These are phyloP conservation scores for Fusarium torreyae DNA, from an alignment of 2,329 filamentous ascomycete species.

Conservation along the genomic window DNA sequence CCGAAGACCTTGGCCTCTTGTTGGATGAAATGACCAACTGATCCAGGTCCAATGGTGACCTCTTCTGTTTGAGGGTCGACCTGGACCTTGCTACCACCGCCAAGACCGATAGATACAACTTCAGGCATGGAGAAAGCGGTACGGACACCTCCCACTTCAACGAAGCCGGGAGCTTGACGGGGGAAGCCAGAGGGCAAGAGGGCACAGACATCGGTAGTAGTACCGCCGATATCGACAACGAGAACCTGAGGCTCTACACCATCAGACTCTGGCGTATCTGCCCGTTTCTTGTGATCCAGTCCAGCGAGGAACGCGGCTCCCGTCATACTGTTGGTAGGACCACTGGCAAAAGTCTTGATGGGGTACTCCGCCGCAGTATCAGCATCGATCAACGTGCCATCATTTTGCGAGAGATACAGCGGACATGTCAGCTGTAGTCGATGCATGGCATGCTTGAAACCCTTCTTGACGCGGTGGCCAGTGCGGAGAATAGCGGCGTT, in stretches of 20 bases:
- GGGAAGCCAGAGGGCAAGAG: slow-evolving; percentile 72
- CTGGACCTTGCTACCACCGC: slow-evolving; percentile 63
- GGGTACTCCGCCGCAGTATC: slow-evolving; percentile 63
- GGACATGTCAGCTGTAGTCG: slow-evolving; percentile 60
- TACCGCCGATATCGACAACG: slow-evolving; percentile 73
- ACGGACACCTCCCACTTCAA: slow-evolving; percentile 70
- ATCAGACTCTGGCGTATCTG: slow-evolving; percentile 1
- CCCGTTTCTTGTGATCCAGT: slow-evolving; percentile 53
- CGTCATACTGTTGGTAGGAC: slow-evolving; percentile 68
- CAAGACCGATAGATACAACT: slow-evolving; percentile 69
- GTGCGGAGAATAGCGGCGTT: slow-evolving; percentile 67
- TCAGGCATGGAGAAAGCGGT: slow-evolving; percentile 73
- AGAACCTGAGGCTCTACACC: slow-evolving; percentile 55
- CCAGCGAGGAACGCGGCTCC: slow-evolving; percentile 69
- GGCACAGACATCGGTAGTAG: slow-evolving; percentile 72
- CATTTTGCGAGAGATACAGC: slow-evolving; percentile 67
- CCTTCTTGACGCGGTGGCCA: slow-evolving; percentile 62
- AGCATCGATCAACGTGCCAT: slow-evolving; percentile 67
- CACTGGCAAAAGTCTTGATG: slow-evolving; percentile 68
- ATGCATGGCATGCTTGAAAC: slow-evolving; percentile 63
- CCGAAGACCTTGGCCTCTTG: slow-evolving; percentile 67
- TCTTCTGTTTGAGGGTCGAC: slow-evolving; percentile 36
- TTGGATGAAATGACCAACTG: slow-evolving; percentile 67
- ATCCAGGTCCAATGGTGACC: slow-evolving; percentile 69
- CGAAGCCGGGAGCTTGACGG: slow-evolving; percentile 70